Evolutionary conservation across 495 filamentous ascomycete genomes (phyloP).

Genomic region (Lineolata rhizophorae): DNA sequence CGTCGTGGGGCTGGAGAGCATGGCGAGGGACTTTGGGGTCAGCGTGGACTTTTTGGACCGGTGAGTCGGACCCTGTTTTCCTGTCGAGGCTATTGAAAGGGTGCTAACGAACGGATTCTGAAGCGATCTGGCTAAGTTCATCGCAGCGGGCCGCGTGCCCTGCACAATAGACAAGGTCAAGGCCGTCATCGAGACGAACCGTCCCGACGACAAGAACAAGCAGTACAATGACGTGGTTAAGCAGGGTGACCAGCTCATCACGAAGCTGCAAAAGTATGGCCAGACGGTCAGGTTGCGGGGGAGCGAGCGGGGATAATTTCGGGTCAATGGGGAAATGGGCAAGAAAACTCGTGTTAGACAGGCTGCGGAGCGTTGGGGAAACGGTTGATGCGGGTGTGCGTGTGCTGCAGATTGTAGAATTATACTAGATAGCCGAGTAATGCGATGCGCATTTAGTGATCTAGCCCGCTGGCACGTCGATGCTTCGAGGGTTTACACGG

Average conservation of each 20-base stretch:
- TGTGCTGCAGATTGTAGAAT: too few species aligned
- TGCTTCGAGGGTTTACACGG: too few species aligned
- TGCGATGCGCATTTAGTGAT: too few species aligned
- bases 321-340: too few species aligned
- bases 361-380: too few species aligned
- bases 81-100: neutral
- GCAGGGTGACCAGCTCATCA: conserved; percentile 91
- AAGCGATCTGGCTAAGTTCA: conserved; percentile 90
- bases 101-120: too few species aligned
- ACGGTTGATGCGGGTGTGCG: too few species aligned
- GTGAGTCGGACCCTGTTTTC: conserved; percentile 25
- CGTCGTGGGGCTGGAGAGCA: conserved; percentile 84
- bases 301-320: conserved; percentile 57
- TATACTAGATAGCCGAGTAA: too few species aligned
- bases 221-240: conserved; percentile 94
- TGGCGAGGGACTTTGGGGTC: conserved; percentile 91
- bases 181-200: conserved; percentile 91
- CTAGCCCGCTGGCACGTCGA: too few species aligned
- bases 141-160: conserved; percentile 76
- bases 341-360: too few species aligned
- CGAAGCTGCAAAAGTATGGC: conserved; percentile 96
- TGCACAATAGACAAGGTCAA: conserved; percentile 97
- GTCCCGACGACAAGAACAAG: conserved; percentile 96
- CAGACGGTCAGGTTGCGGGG: conserved; percentile 86
- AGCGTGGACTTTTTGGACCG: conserved; percentile 88